Evolutionary conservation across 176 grass and related monocot genomes (phyloP), one percentile per base, ranked within the genome.

Genomic region (Musa troglodytarum): DNA sequence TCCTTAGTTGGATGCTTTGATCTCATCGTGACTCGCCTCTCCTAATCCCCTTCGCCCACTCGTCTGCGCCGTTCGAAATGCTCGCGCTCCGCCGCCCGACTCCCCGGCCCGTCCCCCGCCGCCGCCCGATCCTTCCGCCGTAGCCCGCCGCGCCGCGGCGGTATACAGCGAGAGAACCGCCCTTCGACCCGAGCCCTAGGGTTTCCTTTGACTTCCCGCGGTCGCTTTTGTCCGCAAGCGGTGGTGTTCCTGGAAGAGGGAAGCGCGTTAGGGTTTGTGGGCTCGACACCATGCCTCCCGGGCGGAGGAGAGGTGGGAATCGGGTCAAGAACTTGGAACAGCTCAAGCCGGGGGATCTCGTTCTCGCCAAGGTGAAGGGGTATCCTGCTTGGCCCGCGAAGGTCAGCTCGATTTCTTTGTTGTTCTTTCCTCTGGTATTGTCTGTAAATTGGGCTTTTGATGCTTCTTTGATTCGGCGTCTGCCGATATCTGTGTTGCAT

Each of bases 331-430:
- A 80, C 77, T 81, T 77, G 80, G 88, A 72, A 61, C 79, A 87
- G 43, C 87, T 92, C 11, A 84, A 80, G 72, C 82, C 91, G 22
- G 95, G 90, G 20, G 95, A 99, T 56, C 85, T 99, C 64, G 95
- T 99, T 72, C 83, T 99, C 77, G 90, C 95, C 74, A 99, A 87
- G 90, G 88, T 99, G 86, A 99, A 99, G 84, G 95, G 95, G 0
- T 99, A 89, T 89, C 95, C 95, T 10, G 6, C 65, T 17, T 99
- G 95, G 95, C 95, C 95, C 2, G 95, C 95, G 81, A 90, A 93
- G 95, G 95, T 93, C 56, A 26, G 62, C 8, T 81, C 17, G 58
- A 49, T 43, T 68, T 68, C 13, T 51, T 16, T 12, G 14, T 57
- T 78, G 25, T 57, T 65, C 11, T 4, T 70, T 24, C 24, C n/a